Percentiles rank a stretch among this genome's conserved stretches.
Evolutionary conservation across 495 filamentous ascomycete species (phyloP).

Genomic region (Penicillium egyptiacum): DNA sequence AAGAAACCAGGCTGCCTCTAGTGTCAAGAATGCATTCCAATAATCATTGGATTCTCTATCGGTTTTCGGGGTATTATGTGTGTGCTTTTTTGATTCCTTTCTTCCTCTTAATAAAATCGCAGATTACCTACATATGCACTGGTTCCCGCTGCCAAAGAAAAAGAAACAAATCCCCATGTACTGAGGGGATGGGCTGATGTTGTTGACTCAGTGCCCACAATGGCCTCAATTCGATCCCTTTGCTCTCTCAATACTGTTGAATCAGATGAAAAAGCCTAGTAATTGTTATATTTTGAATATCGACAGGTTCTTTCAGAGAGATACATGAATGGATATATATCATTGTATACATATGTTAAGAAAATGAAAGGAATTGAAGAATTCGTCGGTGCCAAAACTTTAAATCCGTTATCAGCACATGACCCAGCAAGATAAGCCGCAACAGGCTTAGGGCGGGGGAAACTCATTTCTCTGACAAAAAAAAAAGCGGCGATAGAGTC

Average conservation of each 20-base stretch:
- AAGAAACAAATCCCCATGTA: not conserved
- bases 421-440: conserved; percentile 25
- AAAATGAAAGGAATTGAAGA: conserved; percentile 6
- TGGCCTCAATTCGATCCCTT: not conserved
- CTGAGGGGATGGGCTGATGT: not conserved
- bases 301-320: not conserved
- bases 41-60: too few species aligned
- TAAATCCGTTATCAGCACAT: conserved; percentile 24
- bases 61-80: too few species aligned
- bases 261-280: not conserved
- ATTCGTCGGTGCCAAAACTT: not conserved
- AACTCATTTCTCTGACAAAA: conserved; percentile 25
- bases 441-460: conserved; percentile 33
- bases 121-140: not conserved
- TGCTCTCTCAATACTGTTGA: not conserved
- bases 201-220: not conserved
- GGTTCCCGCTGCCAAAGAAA: too few species aligned
- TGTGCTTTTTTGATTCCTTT: not conserved
- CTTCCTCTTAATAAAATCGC: not conserved
- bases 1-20: too few species aligned
- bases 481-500: conserved; percentile 23
- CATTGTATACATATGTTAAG: conserved; percentile 51
- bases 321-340: conserved; percentile 41
- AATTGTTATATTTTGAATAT: not conserved
- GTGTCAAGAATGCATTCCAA: too few species aligned